phyloP scores from a whole-genome alignment of 306 rosid genomes.

The Dicorynia guianensis region DNA sequence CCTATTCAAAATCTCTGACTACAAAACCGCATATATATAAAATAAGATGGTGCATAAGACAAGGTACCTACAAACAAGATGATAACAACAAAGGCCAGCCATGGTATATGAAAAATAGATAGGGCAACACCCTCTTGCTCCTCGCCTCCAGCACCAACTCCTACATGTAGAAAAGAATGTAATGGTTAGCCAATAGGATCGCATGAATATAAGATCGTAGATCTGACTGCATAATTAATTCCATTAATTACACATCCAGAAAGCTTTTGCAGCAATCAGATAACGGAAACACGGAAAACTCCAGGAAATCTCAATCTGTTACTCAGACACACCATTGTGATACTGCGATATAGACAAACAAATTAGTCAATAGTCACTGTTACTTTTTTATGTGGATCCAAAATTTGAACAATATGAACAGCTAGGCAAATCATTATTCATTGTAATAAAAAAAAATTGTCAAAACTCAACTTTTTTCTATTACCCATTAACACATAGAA shows the following conservation, averaged over 20 bases:
- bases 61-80: conserved; percentile 99
- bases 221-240: conserved; percentile 9
- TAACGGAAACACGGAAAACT: conserved; percentile 21
- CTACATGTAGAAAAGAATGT: conserved; percentile 50
- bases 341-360: conserved; percentile 2
- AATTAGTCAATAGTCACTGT: conserved; percentile 16
- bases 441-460: conserved; percentile 15
- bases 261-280: background rate
- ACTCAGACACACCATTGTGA: background rate
- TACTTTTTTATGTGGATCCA: background rate
- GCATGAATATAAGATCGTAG: conserved; percentile 20
- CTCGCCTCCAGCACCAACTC: conserved; percentile 99
- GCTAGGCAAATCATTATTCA: background rate
- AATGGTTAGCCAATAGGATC: conserved; percentile 13
- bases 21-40: conserved; percentile 30
- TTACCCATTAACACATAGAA: conserved; percentile 2
- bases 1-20: conserved; percentile 25
- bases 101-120: conserved; percentile 82
- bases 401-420: conserved; percentile 18
- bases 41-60: conserved; percentile 55
- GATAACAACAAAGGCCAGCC: conserved; percentile 80
- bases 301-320: conserved; percentile 8
- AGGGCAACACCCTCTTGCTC: conserved; percentile 84
- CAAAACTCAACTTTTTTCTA: conserved; percentile 14
- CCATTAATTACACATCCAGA: conserved; percentile 5